Evolutionary conservation across 2,329 filamentous ascomycete species (phyloP), one percentile per base, ranked within the genome.

Genomic region (Aschersonia sp.): DNA sequence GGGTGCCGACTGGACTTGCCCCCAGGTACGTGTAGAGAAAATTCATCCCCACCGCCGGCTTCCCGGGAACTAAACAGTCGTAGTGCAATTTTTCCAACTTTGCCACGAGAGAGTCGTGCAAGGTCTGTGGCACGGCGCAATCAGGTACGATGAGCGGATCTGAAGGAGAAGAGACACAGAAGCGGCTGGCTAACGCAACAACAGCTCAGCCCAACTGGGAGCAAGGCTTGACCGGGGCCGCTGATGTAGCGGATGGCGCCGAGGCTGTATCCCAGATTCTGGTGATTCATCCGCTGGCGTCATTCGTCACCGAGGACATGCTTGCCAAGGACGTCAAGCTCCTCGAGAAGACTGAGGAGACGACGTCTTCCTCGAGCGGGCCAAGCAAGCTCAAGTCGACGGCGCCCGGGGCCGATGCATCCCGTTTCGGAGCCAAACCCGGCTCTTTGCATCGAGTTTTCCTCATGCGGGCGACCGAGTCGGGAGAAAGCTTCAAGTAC

Each of bases 401-500:
- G 1, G 75, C 76, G 0, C 74, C 75, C 0, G 69, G 70, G 5
- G 70, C 68, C 39, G 73, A 75, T 51, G 71, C 70, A 7, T 67
- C 74, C 22, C 81, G 82, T 10, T 69, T 81, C 1, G 86, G 86
- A 40, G 86, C 87, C 4, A 77, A 75, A 49, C 79, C 82, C 33
- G 80, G 81, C 22, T 87, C 85, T n/a, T 67, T 94, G 7, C 78
- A 83, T 51, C 79, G 87, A 46, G 79, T 92, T 2, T 77, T 92
- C 51, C 67, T 94, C 30, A 81, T 92, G 56, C 78, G 87, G 48
- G 84, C 90, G 58, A 74, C 80, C 43, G 72, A 71, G 51, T 83
- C 73, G 4, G 76, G 86, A 47, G 81, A 85, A 51, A 87, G 82
- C 46, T 85, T 85, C 72, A 78, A 81, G 54, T 94, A 87, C 56